Evolutionary conservation across 2,329 filamentous ascomycete species (phyloP), one percentile per base, ranked within the genome.

Genomic region (Fusarium illudens): DNA sequence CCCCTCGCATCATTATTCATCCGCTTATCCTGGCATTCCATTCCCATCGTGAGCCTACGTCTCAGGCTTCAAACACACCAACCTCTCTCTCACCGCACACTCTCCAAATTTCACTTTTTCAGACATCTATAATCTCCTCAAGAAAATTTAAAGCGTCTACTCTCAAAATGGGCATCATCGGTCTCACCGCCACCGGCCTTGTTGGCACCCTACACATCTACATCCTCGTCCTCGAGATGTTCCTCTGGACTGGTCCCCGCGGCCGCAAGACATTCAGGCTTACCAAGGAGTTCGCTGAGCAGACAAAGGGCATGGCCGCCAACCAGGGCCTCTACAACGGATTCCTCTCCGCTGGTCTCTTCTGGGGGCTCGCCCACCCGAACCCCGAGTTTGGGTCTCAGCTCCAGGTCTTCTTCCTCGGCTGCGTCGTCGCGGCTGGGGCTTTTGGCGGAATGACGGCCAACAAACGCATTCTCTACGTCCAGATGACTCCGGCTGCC

Each of bases 271-370:
- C 82, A 2, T 86, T 86, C 74, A 73, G 73, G 29, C 75, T 84
- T 33, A 79, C 76, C 0, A 70, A 79, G n/a, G 80, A 83, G 6
- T 84, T 83, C 58, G 84, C 84, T 6, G 72, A 79, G 36, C 70
- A 83, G 73, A 84, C 82, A 4, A 79, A 78, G 63, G 68, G 75
- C 4, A 75, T 86, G 33, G 84, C 82, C 48, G 81, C 81, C 54
- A 86, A 85, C 72, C 83, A 85, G 70, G 84, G 84, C 19, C 76
- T 86, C 6, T 86, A 86, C 76, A 86, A 86, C 70, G 83, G 84
- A 39, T 84, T 86, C 57, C 76, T 86, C n/a, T 80, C 83, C 4
- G 83, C 83, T 2, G 84, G 84, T 0, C 73, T 86, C 2, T 60
- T 75, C 25, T 86, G 84, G 84, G 79, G 80, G 4, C 64, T 84